Evolutionary conservation across 441 rosid species (phyloP).

Genomic region (Aleurites moluccanus): DNA sequence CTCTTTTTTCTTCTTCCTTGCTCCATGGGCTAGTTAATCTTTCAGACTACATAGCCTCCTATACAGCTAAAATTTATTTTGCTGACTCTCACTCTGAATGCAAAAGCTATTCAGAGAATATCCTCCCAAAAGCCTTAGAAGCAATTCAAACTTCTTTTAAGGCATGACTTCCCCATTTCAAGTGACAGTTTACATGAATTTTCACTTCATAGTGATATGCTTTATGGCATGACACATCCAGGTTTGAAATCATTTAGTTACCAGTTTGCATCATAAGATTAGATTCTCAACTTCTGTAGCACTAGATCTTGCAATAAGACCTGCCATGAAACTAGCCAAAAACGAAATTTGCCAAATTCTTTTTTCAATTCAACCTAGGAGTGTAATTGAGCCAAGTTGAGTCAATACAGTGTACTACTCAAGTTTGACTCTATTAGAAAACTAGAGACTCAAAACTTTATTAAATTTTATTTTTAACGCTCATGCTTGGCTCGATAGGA

Average conservation of each 20-base stretch:
- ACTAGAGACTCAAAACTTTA: too few relatives aligned
- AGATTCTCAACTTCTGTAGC: not conserved
- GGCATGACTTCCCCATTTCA: not conserved
- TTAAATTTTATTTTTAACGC: too few relatives aligned
- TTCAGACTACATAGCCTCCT: not conserved
- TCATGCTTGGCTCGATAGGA: too few relatives aligned
- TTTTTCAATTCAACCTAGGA: not conserved
- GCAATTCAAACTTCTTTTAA: not conserved
- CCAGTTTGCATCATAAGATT: slow-evolving; percentile 13
- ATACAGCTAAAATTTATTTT: not conserved
- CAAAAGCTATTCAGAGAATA: not conserved
- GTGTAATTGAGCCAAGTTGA: too few relatives aligned
- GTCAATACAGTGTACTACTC: too few relatives aligned
- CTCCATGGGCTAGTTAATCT: not conserved
- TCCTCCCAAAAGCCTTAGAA: not conserved
- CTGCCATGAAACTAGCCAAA: not conserved
- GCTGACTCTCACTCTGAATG: not conserved
- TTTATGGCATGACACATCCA: not conserved
- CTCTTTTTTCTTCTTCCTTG: not conserved
- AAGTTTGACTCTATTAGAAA: too few relatives aligned
- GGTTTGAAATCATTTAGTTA: not conserved
- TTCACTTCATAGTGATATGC: not conserved
- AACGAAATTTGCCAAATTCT: not conserved
- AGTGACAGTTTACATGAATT: not conserved
- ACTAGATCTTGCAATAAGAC: not conserved